Conservation (phyloP, 2,329 filamentous ascomycete species). For the Fusarium chuoi region DNA sequence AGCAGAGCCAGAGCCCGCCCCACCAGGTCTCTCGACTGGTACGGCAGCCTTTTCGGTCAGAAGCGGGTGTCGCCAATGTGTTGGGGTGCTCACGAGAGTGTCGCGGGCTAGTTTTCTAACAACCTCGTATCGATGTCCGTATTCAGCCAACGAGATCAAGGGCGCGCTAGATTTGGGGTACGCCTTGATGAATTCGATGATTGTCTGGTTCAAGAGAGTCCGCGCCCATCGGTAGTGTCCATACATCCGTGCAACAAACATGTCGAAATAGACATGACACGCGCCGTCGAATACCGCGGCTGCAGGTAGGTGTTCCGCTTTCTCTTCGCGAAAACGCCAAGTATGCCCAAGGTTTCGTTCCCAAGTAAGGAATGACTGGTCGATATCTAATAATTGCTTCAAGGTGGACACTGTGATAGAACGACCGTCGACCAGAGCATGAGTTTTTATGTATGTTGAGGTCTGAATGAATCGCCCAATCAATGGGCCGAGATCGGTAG, state of each 20-base stretch:
- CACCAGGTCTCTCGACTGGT: slow-evolving; percentile 50
- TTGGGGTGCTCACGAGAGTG: slow-evolving; percentile 58
- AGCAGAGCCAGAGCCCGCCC: slow-evolving; percentile 58
- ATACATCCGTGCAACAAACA: slow-evolving; percentile 66
- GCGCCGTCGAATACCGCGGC: slow-evolving; percentile 60
- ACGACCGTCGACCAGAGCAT: slow-evolving; percentile 52
- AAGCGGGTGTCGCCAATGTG: slow-evolving; percentile 63
- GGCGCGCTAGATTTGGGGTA: slow-evolving; percentile 53
- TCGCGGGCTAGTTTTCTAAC: slow-evolving; percentile 56
- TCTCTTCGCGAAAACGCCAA: slow-evolving; percentile 53
- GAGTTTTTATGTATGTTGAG: slow-evolving; percentile 49
- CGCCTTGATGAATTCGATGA: slow-evolving; percentile 54
- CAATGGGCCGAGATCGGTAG: slow-evolving; percentile 54
- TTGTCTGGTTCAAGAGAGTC: slow-evolving; percentile 62
- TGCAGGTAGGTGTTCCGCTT: slow-evolving; percentile 48
- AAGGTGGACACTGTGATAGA: slow-evolving; percentile 50
- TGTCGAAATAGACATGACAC: slow-evolving; percentile 66
- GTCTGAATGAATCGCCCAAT: slow-evolving; percentile 55
- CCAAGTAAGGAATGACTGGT: slow-evolving; percentile 53
- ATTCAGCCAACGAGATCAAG: slow-evolving; percentile 46
- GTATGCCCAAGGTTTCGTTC: slow-evolving; percentile 48
- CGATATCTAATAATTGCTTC: slow-evolving; percentile 53
- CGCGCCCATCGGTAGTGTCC: slow-evolving; percentile 69
- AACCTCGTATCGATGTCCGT: slow-evolving; percentile 46
- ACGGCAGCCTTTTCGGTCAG: slow-evolving; percentile 51